Conservation (phyloP, 306 rosid genomes). For the Prosopis cineraria region DNA sequence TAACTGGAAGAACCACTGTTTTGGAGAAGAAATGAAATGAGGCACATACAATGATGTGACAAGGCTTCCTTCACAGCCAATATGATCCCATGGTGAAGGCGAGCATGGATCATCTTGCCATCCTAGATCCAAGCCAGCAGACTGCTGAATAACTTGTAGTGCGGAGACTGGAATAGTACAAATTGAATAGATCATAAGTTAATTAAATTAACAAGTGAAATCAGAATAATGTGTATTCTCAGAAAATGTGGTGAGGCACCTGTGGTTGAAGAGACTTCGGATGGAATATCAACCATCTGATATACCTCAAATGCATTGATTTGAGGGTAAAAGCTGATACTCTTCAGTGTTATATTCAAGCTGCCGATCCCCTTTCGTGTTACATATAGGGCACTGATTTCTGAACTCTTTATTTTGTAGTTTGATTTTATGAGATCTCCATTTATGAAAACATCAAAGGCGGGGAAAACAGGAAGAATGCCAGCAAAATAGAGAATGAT, state of each 20-base stretch:
- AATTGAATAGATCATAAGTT: constrained; percentile 22
- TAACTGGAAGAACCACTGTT: constrained; percentile 1
- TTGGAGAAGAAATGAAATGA: constrained; percentile 14
- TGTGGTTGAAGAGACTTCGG: constrained; percentile 88
- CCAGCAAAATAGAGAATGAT: constrained; percentile 87
- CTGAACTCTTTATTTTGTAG: constrained; percentile 60
- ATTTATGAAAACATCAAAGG: constrained; percentile 73
- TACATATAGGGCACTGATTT: constrained; percentile 58
- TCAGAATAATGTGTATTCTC: not conserved
- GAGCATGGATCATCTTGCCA: constrained; percentile 98
- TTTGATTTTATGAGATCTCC: constrained; percentile 63
- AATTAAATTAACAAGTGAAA: constrained; percentile 27
- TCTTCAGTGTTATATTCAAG: constrained; percentile 70
- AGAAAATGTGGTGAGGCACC: constrained; percentile 46
- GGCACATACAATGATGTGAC: constrained; percentile 73
- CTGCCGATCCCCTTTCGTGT: constrained; percentile 49
- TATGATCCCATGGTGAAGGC: constrained; percentile 73
- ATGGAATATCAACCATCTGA: constrained; percentile 69
- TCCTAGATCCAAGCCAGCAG: constrained; percentile 77
- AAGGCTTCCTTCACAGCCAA: constrained; percentile 78
- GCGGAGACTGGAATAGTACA: constrained; percentile 77
- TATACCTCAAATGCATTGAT: constrained; percentile 91
- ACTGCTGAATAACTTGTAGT: constrained; percentile 78
- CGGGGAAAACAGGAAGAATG: constrained; percentile 74
- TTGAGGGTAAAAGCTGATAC: constrained; percentile 69